Evolutionary conservation across 1,139 yeast genomes (phyloP).

Genomic region (Pichia norvegensis): DNA sequence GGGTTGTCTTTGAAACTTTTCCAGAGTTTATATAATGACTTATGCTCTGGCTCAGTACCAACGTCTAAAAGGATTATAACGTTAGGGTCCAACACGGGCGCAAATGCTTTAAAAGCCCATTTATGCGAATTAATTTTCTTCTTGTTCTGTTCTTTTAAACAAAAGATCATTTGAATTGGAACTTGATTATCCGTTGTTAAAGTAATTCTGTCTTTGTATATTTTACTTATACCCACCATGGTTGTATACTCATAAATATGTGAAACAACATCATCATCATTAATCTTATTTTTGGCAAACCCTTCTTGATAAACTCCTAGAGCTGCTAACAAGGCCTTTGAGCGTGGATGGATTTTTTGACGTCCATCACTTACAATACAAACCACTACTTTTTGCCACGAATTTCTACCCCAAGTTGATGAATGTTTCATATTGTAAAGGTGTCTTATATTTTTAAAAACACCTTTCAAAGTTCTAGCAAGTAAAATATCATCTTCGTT

Average conservation of each 20-base stretch:
- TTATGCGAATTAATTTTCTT: conserved; percentile 76
- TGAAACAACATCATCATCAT: conserved; percentile 59
- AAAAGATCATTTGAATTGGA: conserved; percentile 70
- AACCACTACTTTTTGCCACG: conserved; percentile 76
- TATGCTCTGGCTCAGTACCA: conserved; percentile 68
- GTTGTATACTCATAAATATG: conserved; percentile 79
- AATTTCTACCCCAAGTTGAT: conserved; percentile 68
- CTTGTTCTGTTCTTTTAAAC: conserved; percentile 68
- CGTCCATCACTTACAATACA: conserved; percentile 75
- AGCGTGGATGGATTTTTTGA: conserved; percentile 54
- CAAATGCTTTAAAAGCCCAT: conserved; percentile 79
- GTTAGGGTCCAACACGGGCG: conserved; percentile 60
- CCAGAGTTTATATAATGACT: conserved; percentile 74
- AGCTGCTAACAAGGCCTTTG: conserved; percentile 60
- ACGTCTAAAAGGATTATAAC: conserved; percentile 70
- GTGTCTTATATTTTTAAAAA: conserved; percentile 64
- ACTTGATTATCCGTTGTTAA: conserved; percentile 48
- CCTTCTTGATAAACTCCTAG: conserved; percentile 78
- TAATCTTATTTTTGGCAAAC: conserved; percentile 69
- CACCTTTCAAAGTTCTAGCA: conserved; percentile 69
- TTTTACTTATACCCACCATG: conserved; percentile 62
- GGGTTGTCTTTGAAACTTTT: conserved; percentile 57
- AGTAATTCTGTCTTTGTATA: conserved; percentile 42
- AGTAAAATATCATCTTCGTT: conserved; percentile 70
- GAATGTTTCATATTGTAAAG: conserved; percentile 49